Conservation (phyloP, 2,329 filamentous ascomycete species). For the Ustilaginoidea virens region DNA sequence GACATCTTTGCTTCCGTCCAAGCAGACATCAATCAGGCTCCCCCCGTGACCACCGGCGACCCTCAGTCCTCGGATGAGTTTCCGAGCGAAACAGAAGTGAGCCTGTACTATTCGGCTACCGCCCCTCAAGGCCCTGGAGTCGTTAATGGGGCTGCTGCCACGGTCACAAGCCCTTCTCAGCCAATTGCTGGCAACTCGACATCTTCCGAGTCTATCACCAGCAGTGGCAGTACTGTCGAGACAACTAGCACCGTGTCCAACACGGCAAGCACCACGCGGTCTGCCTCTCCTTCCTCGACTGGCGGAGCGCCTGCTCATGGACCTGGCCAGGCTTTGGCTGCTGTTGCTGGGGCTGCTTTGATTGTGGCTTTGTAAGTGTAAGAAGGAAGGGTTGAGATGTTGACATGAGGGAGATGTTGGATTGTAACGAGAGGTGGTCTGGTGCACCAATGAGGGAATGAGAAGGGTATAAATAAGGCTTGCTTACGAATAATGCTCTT, state of each 20-base stretch:
- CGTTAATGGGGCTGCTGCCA: conserved; percentile 24
- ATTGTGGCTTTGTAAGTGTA: conserved; percentile 12
- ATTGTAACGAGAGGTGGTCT: too few species aligned
- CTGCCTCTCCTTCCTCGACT: conserved; percentile 2
- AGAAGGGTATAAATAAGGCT: conserved; percentile 1
- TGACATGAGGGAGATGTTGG: too few species aligned
- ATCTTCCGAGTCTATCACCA: conserved; percentile 6
- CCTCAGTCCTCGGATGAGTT: conserved; percentile 17
- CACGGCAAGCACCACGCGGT: neutral
- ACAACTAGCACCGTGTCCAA: neutral
- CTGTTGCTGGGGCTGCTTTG: conserved; percentile 14
- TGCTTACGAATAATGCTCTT: conserved; percentile 1
- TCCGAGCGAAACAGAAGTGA: conserved; percentile 22
- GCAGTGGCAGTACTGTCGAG: neutral
- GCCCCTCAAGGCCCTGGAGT: conserved; percentile 22
- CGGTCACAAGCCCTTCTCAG: conserved; percentile 15
- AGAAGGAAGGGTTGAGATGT: neutral
- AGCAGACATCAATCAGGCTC: conserved; percentile 8
- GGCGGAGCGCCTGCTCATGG: conserved; percentile 13
- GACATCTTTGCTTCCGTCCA: conserved; percentile 17
- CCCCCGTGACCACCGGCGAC: conserved; percentile 14
- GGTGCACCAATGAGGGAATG: neutral
- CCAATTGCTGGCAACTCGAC: conserved; percentile 5
- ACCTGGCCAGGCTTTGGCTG: conserved; percentile 9
- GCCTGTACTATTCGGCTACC: conserved; percentile 25